phyloP scores from a whole-genome alignment of 2,329 filamentous ascomycete genomes.

The Epichloe sp. region DNA sequence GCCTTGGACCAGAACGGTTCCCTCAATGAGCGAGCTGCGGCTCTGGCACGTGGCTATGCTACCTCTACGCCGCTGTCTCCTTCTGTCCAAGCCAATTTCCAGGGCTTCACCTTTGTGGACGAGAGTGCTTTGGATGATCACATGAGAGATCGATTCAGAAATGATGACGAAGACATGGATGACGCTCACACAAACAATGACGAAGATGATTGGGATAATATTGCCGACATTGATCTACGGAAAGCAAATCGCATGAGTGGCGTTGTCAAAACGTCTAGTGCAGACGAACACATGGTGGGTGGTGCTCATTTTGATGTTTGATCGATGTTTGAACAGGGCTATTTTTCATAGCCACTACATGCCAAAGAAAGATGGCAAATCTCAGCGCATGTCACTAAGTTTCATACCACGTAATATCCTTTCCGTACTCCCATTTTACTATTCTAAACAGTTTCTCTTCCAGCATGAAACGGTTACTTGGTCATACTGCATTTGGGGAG shows the following conservation, averaged over 20 bases:
- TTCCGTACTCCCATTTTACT: neutral
- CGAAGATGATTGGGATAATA: slow-evolving; percentile 46
- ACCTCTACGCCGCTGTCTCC: slow-evolving; percentile 88
- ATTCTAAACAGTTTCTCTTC: neutral
- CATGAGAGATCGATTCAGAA: slow-evolving; percentile 41
- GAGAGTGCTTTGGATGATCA: slow-evolving; percentile 89
- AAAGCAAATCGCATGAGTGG: slow-evolving; percentile 51
- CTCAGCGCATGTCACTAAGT: neutral
- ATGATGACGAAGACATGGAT: slow-evolving; percentile 47
- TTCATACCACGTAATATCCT: neutral
- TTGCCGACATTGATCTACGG: slow-evolving; percentile 39
- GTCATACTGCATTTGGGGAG: slow-evolving; percentile 3
- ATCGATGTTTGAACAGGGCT: slow-evolving; percentile 29
- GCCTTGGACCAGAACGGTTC: slow-evolving; percentile 78
- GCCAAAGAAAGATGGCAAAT: neutral
- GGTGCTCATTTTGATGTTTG: slow-evolving; percentile 43
- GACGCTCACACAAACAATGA: slow-evolving; percentile 31
- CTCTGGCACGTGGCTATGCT: slow-evolving; percentile 70
- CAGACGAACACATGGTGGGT: slow-evolving; percentile 52
- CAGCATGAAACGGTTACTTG: slow-evolving; percentile 4
- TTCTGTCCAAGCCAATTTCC: slow-evolving; percentile 94
- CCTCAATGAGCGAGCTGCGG: slow-evolving; percentile 80
- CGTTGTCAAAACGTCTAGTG: slow-evolving; percentile 40
- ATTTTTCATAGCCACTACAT: neutral
- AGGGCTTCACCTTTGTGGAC: slow-evolving; percentile 98